Conservation (phyloP, 805 yeast species). For the Blastobotrys mokoenaii region DNA sequence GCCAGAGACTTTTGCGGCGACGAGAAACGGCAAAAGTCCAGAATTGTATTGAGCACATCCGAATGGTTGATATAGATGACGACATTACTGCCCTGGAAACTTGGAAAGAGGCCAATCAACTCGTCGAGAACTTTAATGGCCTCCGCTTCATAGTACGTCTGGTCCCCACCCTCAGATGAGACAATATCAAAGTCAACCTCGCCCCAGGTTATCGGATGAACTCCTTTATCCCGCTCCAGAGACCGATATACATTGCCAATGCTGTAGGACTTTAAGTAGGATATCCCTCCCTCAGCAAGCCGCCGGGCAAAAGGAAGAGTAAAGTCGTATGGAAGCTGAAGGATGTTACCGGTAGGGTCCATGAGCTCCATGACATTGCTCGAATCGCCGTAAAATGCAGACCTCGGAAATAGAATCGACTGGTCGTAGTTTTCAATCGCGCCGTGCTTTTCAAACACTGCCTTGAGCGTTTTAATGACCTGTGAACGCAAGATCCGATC, state of each 20-base stretch:
- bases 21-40: constrained; percentile 76
- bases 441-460: constrained; percentile 71
- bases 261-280: constrained; percentile 54
- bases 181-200: constrained; percentile 85
- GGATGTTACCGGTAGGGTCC: constrained; percentile 78
- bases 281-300: constrained; percentile 55
- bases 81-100: constrained; percentile 49
- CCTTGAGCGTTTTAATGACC: constrained; percentile 51
- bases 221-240: constrained; percentile 40
- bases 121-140: constrained; percentile 77
- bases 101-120: constrained; percentile 55
- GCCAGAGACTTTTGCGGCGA: constrained; percentile 65
- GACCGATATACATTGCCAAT: constrained; percentile 80
- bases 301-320: constrained; percentile 85
- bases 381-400: constrained; percentile 51
- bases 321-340: constrained; percentile 83
- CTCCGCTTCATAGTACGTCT: constrained; percentile 75
- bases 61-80: constrained; percentile 68
- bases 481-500: constrained; percentile 43
- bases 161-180: constrained; percentile 33
- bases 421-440: constrained; percentile 68
- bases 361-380: constrained; percentile 70
- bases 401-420: constrained; percentile 71
- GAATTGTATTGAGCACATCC: constrained; percentile 64
- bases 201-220: constrained; percentile 69